These are phyloP conservation scores for Zoysia pacifica DNA, from an alignment of 176 grass and related monocot genomes.

Conservation along the genomic window DNA sequence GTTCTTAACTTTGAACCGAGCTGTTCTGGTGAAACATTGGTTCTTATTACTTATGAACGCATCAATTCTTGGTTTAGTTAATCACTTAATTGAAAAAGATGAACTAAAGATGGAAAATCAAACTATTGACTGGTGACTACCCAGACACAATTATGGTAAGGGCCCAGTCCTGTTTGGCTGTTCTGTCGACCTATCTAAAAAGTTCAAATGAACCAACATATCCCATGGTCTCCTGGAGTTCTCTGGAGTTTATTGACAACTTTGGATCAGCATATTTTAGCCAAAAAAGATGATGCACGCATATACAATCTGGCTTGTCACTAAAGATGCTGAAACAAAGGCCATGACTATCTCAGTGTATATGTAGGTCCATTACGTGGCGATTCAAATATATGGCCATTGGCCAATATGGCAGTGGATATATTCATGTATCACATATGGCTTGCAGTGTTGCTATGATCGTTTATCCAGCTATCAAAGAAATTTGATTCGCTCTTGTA, in stretches of 20 bases:
- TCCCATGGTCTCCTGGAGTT: not conserved
- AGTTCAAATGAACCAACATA: not conserved
- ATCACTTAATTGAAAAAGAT: constrained; percentile 22
- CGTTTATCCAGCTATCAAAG: constrained; percentile 10
- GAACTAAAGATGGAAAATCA: constrained; percentile 8
- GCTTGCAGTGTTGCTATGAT: constrained; percentile 19
- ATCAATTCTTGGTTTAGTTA: constrained; percentile 23
- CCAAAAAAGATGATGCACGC: not conserved
- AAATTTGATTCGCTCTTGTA: not conserved
- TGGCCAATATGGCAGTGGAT: not conserved
- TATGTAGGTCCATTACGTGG: not conserved
- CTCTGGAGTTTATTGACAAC: not conserved
- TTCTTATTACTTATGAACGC: constrained; percentile 1
- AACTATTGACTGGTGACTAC: constrained; percentile 9
- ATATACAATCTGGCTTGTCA: not conserved
- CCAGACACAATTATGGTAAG: not conserved
- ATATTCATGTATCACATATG: not conserved
- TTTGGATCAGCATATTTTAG: not conserved
- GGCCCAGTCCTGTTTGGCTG: not conserved
- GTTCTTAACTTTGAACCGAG: not conserved
- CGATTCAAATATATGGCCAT: constrained; percentile 22
- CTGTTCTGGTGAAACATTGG: not conserved
- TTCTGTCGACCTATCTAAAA: constrained; percentile 4
- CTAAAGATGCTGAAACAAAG: not conserved
- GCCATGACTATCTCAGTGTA: not conserved